Percentiles rank a stretch among this genome's conserved stretches.
These are phyloP conservation scores for Penicillium psychrosexuale DNA, from an alignment of 2,329 filamentous ascomycete genomes.

Conservation along the genomic window DNA sequence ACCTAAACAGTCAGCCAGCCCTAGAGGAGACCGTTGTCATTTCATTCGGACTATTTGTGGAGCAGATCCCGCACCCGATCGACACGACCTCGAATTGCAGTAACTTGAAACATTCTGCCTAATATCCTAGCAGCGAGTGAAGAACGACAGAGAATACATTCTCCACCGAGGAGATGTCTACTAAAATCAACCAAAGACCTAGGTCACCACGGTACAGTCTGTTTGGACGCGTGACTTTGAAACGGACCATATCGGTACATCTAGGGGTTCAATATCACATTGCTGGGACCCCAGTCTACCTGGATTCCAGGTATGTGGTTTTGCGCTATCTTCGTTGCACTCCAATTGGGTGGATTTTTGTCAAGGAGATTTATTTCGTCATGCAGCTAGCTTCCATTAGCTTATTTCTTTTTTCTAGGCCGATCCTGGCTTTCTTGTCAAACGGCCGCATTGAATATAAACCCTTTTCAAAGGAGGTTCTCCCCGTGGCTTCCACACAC, in stretches of 20 bases:
- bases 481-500: background rate
- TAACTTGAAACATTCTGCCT: background rate
- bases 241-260: slow-evolving; percentile 2
- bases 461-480: background rate
- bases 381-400: slow-evolving; percentile 9
- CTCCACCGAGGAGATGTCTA: background rate
- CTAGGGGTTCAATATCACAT: slow-evolving; percentile 16
- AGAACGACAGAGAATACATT: background rate
- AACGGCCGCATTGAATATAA: background rate
- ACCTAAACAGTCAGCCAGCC: background rate
- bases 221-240: background rate
- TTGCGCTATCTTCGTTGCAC: background rate
- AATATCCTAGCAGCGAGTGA: background rate
- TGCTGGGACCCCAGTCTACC: slow-evolving; percentile 6
- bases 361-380: slow-evolving; percentile 12
- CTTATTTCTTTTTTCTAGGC: background rate
- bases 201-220: background rate
- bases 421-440: background rate
- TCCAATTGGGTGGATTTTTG: background rate
- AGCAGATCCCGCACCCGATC: background rate
- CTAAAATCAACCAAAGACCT: background rate
- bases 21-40: background rate
- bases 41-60: background rate
- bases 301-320: slow-evolving; percentile 13
- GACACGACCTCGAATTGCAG: background rate